These are phyloP conservation scores for Mycena indigotica DNA, from an alignment of 768 basidiomycete genomes.

Conservation along the genomic window DNA sequence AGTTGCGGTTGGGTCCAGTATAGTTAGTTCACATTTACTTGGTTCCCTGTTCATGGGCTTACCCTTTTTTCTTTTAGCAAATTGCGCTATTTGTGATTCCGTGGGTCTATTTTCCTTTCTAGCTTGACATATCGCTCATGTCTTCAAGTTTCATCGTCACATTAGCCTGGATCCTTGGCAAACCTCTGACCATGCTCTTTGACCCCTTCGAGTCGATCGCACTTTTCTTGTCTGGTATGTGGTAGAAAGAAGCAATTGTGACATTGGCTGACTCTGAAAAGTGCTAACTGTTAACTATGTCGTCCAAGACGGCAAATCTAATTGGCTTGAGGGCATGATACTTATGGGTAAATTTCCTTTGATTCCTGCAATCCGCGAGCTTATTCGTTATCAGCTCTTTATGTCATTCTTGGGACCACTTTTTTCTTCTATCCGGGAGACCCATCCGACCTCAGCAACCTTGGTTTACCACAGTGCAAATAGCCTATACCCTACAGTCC, in stretches of 20 bases:
- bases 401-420: conserved; percentile 68
- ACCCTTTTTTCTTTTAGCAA: conserved; percentile 54
- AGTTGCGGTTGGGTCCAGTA: conserved; percentile 86
- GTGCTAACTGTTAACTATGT: conserved; percentile 86
- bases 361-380: background rate
- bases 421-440: conserved; percentile 54
- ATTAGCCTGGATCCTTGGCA: conserved; percentile 80
- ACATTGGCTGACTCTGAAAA: conserved; percentile 26
- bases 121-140: background rate
- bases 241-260: background rate
- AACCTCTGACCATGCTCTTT: conserved; percentile 79
- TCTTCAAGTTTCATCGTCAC: conserved; percentile 64
- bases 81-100: conserved; percentile 85
- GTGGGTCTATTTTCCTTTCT: conserved; percentile 42
- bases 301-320: conserved; percentile 78
- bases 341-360: conserved; percentile 56
- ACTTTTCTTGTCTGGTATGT: conserved; percentile 38
- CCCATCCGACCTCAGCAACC: conserved; percentile 33
- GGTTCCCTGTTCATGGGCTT: no score
- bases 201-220: conserved; percentile 87
- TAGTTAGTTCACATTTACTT: conserved; percentile 48
- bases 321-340: conserved; percentile 78
- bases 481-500: conserved; percentile 5
- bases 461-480: conserved; percentile 32
- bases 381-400: conserved; percentile 48